Conservation (phyloP, 2,329 filamentous ascomycete species). For the Pseudonectria buxi region DNA sequence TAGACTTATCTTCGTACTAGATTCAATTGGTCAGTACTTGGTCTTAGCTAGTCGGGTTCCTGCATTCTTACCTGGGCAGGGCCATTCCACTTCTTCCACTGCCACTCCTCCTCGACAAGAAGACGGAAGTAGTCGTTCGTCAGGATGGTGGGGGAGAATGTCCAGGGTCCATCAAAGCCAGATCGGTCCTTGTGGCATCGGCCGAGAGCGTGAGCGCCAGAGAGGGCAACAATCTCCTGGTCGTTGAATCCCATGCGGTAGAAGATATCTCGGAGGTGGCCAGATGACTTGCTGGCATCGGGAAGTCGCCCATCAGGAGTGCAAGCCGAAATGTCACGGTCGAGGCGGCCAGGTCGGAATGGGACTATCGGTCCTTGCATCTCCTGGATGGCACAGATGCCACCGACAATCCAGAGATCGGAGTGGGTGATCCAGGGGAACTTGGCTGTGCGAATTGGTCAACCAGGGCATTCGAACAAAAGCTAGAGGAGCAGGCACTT, state of each 20-base stretch:
- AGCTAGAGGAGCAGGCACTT: slow-evolving; percentile 23
- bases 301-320: slow-evolving; percentile 86
- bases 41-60: not conserved
- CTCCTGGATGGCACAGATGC: slow-evolving; percentile 84
- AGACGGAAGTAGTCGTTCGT: slow-evolving; percentile 95
- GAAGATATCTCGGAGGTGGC: slow-evolving; percentile 88
- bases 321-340: slow-evolving; percentile 75
- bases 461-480: slow-evolving; percentile 1
- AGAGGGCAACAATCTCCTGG: slow-evolving; percentile 88
- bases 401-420: slow-evolving; percentile 90
- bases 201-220: slow-evolving; percentile 79
- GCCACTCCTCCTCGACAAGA: slow-evolving; percentile 87
- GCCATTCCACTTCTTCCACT: slow-evolving; percentile 84
- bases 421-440: slow-evolving; percentile 97
- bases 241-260: slow-evolving; percentile 97
- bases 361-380: slow-evolving; percentile 85
- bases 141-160: slow-evolving; percentile 81
- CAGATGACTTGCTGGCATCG: slow-evolving; percentile 69
- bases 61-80: slow-evolving; percentile 55
- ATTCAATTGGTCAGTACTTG: too few species aligned
- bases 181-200: slow-evolving; percentile 86
- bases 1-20: slow-evolving; percentile 78
- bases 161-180: slow-evolving; percentile 86
- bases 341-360: slow-evolving; percentile 78
- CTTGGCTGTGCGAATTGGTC: slow-evolving; percentile 35